Conservation (phyloP, 2,329 filamentous ascomycete genomes). For the Macrophomina tecta region DNA sequence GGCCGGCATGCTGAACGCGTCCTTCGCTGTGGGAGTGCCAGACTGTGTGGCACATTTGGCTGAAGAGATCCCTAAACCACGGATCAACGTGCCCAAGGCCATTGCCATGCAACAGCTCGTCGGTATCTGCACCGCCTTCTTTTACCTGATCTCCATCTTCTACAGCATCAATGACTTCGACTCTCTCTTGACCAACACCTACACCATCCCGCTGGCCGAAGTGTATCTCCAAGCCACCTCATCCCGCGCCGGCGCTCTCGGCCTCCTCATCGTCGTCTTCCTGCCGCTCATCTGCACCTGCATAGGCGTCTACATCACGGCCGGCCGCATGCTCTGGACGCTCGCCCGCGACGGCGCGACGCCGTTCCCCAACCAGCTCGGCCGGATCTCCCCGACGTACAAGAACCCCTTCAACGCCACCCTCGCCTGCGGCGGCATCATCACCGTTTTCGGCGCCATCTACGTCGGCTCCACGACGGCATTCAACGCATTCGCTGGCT, state of each 20-base stretch:
- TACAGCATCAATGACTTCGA: slow-evolving; percentile 66
- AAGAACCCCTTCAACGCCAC: slow-evolving; percentile 64
- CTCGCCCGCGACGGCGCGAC: slow-evolving; percentile 64
- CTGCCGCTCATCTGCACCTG: slow-evolving; percentile 59
- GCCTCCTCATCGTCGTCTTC: slow-evolving; percentile 59
- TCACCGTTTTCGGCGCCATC: slow-evolving; percentile 66
- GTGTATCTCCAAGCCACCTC: slow-evolving; percentile 64
- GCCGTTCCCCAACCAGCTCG: slow-evolving; percentile 58
- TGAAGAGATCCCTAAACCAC: slow-evolving; percentile 50
- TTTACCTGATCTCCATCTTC: slow-evolving; percentile 52
- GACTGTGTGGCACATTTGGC: slow-evolving; percentile 69
- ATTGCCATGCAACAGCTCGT: slow-evolving; percentile 47
- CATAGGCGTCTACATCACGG: slow-evolving; percentile 65
- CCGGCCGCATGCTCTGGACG: slow-evolving; percentile 68
- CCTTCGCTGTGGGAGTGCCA: slow-evolving; percentile 70
- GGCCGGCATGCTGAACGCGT: slow-evolving; percentile 71
- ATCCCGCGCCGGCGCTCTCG: slow-evolving; percentile 47
- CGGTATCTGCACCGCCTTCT: slow-evolving; percentile 44
- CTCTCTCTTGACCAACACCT: slow-evolving; percentile 56
- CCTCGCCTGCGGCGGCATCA: slow-evolving; percentile 55
- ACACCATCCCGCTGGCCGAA: slow-evolving; percentile 67
- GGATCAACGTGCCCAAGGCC: slow-evolving; percentile 48
- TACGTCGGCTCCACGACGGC: slow-evolving; percentile 71
- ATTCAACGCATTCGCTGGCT: slow-evolving; percentile 70
- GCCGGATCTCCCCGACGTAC: slow-evolving; percentile 53